phyloP scores from a whole-genome alignment of 192 early-diverging fungal genomes.

The Coemansia sp. region DNA sequence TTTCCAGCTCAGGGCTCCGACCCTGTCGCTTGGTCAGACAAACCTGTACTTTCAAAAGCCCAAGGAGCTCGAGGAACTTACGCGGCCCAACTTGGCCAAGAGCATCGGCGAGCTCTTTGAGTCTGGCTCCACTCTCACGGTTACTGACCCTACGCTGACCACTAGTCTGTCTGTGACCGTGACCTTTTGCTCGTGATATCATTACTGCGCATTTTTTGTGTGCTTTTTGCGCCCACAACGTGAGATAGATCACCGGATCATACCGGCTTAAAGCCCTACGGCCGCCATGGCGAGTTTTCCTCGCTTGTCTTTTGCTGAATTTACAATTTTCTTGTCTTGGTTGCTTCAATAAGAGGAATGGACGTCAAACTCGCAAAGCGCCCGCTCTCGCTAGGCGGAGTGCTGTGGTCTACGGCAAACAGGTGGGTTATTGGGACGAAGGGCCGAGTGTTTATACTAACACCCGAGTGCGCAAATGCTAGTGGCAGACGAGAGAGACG shows the following conservation, averaged over 20 bases:
- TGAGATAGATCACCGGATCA: not conserved
- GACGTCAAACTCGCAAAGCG: constrained; percentile 15
- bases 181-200: constrained; percentile 8
- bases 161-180: constrained; percentile 45
- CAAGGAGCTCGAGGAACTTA: constrained; percentile 68
- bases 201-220: not conserved
- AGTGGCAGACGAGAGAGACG: constrained; percentile 8
- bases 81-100: constrained; percentile 84
- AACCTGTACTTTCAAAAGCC: constrained; percentile 90
- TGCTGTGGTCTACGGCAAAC: constrained; percentile 39
- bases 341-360: constrained; percentile 4
- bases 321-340: not conserved
- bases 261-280: too few species aligned
- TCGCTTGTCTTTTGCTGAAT: not conserved
- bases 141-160: constrained; percentile 70
- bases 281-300: too few species aligned
- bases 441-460: constrained; percentile 17
- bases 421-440: constrained; percentile 39
- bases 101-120: constrained; percentile 61
- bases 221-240: not conserved
- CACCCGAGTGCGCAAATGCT: constrained; percentile 13
- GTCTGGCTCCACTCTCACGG: constrained; percentile 69
- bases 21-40: constrained; percentile 57
- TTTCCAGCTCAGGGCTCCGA: constrained; percentile 84
- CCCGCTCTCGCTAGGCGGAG: constrained; percentile 20